phyloP scores from a whole-genome alignment of 1,284 basidiomycete genomes.

The Irpex lacteus region DNA sequence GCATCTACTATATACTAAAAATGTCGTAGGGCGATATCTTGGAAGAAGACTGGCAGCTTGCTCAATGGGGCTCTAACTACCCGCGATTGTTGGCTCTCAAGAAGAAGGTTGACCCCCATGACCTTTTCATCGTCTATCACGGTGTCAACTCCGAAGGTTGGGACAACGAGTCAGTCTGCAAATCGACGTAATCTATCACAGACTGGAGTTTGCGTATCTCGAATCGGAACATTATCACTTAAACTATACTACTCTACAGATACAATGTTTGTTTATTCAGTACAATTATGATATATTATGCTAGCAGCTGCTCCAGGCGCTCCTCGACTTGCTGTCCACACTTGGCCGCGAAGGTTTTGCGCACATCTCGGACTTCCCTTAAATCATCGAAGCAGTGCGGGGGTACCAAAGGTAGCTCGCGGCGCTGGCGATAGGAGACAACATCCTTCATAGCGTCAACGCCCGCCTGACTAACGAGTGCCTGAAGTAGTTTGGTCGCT shows the following conservation, averaged over 20 bases:
- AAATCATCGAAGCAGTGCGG: slow-evolving; percentile 37
- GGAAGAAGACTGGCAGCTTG: slow-evolving; percentile 36
- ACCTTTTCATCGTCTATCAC: slow-evolving; percentile 40
- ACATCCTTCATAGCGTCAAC: slow-evolving; percentile 49
- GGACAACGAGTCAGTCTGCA: slow-evolving; percentile 18
- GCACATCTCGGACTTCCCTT: slow-evolving; percentile 18
- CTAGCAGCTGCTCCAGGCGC: slow-evolving; percentile 23
- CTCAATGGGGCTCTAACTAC: slow-evolving; percentile 46
- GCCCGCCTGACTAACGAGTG: slow-evolving; percentile 49
- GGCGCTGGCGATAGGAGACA: slow-evolving; percentile 46
- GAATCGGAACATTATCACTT: background rate
- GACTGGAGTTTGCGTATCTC: background rate
- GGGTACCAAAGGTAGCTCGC: slow-evolving; percentile 31
- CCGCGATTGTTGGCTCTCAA: slow-evolving; percentile 38
- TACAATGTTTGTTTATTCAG: background rate
- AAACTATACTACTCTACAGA: background rate
- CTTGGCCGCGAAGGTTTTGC: slow-evolving; percentile 18
- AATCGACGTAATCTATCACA: background rate
- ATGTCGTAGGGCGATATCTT: slow-evolving; percentile 13
- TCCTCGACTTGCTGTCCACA: slow-evolving; percentile 20
- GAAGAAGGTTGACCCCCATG: slow-evolving; percentile 38
- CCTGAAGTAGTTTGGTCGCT: slow-evolving; percentile 49
- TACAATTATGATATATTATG: background rate
- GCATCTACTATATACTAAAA: background rate
- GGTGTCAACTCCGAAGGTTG: slow-evolving; percentile 44